A percentile compares a stretch with the other conserved stretches of the same genome.
phyloP scores from a whole-genome alignment of 495 filamentous ascomycete genomes.

The Neurospora sp. region DNA sequence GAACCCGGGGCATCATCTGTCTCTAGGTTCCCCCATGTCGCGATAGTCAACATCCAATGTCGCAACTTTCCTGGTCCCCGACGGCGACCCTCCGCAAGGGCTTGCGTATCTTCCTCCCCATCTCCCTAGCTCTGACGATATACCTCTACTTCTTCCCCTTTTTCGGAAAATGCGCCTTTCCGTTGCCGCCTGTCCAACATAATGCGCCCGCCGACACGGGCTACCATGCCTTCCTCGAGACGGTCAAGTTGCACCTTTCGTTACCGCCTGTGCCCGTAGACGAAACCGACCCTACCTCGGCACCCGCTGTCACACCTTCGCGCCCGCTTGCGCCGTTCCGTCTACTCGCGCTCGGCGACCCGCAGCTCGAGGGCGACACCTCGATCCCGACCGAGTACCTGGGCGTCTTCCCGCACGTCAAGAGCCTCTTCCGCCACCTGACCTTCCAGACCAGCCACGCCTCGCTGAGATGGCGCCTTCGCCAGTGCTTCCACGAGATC shows the following conservation, averaged over 20 bases:
- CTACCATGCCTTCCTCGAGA: slow-evolving; percentile 33
- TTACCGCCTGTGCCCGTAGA: not conserved
- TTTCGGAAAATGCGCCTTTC: slow-evolving; percentile 75
- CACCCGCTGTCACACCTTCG: slow-evolving; percentile 9
- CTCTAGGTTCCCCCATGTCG: not conserved
- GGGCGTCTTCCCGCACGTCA: slow-evolving; percentile 49
- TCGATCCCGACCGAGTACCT: slow-evolving; percentile 56
- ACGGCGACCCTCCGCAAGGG: slow-evolving; percentile 50
- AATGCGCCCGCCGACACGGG: slow-evolving; percentile 17
- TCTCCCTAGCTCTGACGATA: slow-evolving; percentile 55
- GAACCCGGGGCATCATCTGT: not conserved
- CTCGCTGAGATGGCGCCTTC: slow-evolving; percentile 35
- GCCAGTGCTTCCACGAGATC: slow-evolving; percentile 40
- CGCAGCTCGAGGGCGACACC: slow-evolving; percentile 89
- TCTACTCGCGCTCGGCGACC: slow-evolving; percentile 84
- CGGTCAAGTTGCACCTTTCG: slow-evolving; percentile 34
- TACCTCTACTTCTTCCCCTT: slow-evolving; percentile 87
- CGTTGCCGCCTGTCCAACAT: slow-evolving; percentile 34
- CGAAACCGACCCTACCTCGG: slow-evolving; percentile 11
- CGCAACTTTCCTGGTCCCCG: slow-evolving; percentile 26
- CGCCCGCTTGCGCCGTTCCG: slow-evolving; percentile 60
- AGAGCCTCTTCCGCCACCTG: slow-evolving; percentile 41
- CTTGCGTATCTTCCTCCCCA: slow-evolving; percentile 56
- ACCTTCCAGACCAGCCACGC: slow-evolving; percentile 32
- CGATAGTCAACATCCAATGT: not conserved